Evolutionary conservation across 306 rosid genomes (phyloP).

Genomic region (Vicia villosa): DNA sequence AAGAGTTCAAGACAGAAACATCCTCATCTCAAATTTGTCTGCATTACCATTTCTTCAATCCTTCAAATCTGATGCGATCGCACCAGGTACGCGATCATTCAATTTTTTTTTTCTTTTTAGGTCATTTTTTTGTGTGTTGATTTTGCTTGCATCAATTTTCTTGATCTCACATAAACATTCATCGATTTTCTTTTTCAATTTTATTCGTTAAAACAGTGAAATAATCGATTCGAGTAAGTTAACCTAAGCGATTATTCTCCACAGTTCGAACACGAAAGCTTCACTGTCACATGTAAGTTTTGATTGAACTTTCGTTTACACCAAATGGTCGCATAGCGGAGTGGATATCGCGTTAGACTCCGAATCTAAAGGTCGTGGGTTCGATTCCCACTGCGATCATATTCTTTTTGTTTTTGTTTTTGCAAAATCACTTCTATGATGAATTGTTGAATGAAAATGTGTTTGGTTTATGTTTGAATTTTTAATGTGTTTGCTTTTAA

Average conservation of each 20-base stretch:
- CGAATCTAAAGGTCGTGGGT: conserved; percentile 99
- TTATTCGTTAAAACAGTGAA: not conserved
- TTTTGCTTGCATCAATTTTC: not conserved
- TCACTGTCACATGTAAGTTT: not conserved
- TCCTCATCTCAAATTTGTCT: not conserved
- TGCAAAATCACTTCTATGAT: too few relatives aligned
- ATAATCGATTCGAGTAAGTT: not conserved
- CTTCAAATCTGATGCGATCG: not conserved
- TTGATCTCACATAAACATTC: not conserved
- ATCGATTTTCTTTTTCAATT: not conserved
- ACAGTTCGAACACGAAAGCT: too few relatives aligned
- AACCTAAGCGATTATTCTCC: not conserved
- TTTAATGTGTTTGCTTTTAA: too few relatives aligned
- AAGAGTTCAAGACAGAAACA: not conserved
- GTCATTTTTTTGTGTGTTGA: not conserved
- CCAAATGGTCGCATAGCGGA: conserved; percentile 74
- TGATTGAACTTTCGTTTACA: not conserved
- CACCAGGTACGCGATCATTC: not conserved
- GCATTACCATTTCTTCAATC: not conserved
- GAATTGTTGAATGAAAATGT: too few relatives aligned
- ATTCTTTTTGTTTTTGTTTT: too few relatives aligned
- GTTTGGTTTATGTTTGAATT: too few relatives aligned
- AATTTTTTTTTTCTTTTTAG: not conserved
- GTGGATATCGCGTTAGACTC: conserved; percentile 97
- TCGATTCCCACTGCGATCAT: conserved; percentile 98